Base-by-base conservation (phyloP, 306 rosid genomes). In the Cicer pinnatifidum region DNA sequence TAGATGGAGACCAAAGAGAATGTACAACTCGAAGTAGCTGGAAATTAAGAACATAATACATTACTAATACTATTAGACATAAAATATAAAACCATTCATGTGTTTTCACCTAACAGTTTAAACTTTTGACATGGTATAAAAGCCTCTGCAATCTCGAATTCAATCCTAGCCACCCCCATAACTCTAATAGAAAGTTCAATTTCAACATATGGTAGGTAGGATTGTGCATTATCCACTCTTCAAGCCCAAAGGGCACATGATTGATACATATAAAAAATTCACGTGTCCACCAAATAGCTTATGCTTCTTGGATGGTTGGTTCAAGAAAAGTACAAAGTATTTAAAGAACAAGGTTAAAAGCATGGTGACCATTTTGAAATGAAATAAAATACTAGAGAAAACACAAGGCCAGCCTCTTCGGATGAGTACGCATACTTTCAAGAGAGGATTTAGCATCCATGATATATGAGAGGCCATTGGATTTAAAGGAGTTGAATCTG, bases 401-500 rank as follows among this genome's bases (percentile, higher is more conserved):
- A 73, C 28, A 68, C 66, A 77, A 16, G 69, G 13, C 51, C 56
- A 74, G 73, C 28, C 73, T 67, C 73, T 44, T 71, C 61, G 51
- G 73, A 35, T 74, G 57, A 45, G 70, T 41, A 72, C n/a, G 69
- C 89, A 61, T 87, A 94, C 99, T 75, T 91, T 94, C 62, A 92
- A 82, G 83, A 94, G 96, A 74, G 99, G 99, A 71, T 91, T 91
- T 62, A 91, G 81, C 97, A 94, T 94, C 99, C 99, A 94, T 73
- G 83, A 88, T 43, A 94, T 53, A 90, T 94, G 99, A 80, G 93
- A 80, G 50, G 96, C 89, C 88, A 94, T 88, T 38, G 97, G 99
- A 77, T 94, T 91, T 74, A 77, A 28, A 56, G 83, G 77, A 76
- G 76, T 72, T 38, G 92, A 87, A 81, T 82, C 65, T 76, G 86